Evolutionary conservation across 805 yeast genomes (phyloP).

Genomic region (Wickerhamiella slavikovae): DNA sequence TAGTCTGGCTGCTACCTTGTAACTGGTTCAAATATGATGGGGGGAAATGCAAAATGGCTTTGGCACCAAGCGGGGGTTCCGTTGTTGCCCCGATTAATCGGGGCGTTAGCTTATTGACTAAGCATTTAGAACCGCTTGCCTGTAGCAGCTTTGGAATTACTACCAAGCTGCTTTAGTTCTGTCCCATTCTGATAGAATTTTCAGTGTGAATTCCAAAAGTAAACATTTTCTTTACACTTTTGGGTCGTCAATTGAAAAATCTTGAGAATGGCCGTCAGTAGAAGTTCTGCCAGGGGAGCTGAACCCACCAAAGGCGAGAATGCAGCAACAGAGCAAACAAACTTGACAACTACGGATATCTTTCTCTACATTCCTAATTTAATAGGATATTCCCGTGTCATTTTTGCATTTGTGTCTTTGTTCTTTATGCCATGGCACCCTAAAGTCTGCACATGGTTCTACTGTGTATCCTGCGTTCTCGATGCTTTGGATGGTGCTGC

Average conservation of each 20-base stretch:
- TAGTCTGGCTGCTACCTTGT: too few relatives aligned
- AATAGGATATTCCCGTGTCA: constrained; percentile 73
- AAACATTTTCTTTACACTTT: not conserved
- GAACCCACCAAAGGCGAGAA: too few relatives aligned
- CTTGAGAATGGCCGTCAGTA: not conserved
- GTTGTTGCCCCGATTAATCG: too few relatives aligned
- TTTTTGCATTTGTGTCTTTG: constrained; percentile 64
- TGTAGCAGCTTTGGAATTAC: too few relatives aligned
- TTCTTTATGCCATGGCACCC: constrained; percentile 74
- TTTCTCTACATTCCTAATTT: constrained; percentile 73
- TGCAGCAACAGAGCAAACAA: not conserved
- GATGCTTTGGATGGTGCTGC: constrained; percentile 96
- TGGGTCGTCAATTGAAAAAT: not conserved
- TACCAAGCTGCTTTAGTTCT: too few relatives aligned
- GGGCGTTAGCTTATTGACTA: too few relatives aligned
- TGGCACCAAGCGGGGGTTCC: too few relatives aligned
- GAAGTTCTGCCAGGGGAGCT: not conserved
- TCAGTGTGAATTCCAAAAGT: not conserved
- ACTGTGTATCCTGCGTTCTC: constrained; percentile 71
- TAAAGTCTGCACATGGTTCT: constrained; percentile 48
- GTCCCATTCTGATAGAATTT: too few relatives aligned
- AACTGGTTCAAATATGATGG: too few relatives aligned
- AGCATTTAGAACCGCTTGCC: too few relatives aligned
- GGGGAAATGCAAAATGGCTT: too few relatives aligned
- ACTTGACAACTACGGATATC: constrained; percentile 22